Conservation (phyloP, 345 rosid species). For the Clarkia xantiana region DNA sequence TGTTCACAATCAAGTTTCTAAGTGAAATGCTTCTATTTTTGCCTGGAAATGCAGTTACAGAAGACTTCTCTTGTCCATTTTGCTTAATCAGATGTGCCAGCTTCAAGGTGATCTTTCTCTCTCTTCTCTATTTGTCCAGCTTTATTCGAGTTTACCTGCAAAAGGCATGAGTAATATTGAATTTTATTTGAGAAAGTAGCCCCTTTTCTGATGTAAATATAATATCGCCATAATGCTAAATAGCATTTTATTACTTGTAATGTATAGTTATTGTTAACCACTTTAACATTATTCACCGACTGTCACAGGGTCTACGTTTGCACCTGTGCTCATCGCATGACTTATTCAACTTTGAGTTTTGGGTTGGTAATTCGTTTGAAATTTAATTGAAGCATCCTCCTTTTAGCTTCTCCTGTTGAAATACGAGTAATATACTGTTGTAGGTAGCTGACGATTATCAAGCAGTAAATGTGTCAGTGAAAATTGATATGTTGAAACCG, state of each 20-base stretch:
- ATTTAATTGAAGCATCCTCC: conserved; percentile 10
- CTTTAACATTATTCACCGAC: too few relatives aligned
- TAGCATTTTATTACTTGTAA: too few relatives aligned
- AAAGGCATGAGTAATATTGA: too few relatives aligned
- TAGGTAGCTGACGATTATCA: conserved; percentile 63
- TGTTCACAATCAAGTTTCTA: background rate
- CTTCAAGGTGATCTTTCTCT: conserved; percentile 45
- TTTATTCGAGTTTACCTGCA: background rate
- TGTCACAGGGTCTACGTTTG: conserved; percentile 66
- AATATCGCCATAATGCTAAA: too few relatives aligned
- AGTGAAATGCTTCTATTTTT: conserved; percentile 2
- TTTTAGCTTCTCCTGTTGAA: conserved; percentile 9
- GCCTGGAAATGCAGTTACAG: conserved; percentile 55
- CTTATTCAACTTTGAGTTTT: conserved; percentile 72
- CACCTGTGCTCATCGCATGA: conserved; percentile 82
- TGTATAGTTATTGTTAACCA: too few relatives aligned
- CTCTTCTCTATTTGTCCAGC: background rate
- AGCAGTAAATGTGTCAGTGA: conserved; percentile 71
- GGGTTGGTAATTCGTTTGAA: conserved; percentile 55
- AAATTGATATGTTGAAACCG: conserved; percentile 45
- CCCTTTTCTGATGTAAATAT: too few relatives aligned
- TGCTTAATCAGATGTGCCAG: conserved; percentile 72
- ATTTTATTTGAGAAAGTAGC: background rate
- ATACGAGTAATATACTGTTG: conserved; percentile 19
- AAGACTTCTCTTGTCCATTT: conserved; percentile 86